A percentile compares a stretch with the other conserved stretches of the same genome.
phyloP scores from a whole-genome alignment of 2,329 filamentous ascomycete species.

The Pezicula neosporulosa region DNA sequence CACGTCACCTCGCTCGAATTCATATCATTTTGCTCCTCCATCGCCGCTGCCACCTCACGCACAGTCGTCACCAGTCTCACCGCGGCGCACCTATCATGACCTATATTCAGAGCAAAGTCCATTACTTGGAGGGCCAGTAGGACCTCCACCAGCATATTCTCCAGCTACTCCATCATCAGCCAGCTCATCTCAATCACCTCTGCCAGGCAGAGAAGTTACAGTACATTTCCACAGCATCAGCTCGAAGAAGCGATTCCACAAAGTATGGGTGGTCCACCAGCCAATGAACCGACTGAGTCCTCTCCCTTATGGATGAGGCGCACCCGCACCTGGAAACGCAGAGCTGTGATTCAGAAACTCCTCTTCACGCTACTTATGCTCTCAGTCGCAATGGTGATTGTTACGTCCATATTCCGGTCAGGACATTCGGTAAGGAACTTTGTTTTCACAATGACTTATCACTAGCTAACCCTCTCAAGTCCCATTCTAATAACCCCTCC shows the following conservation, averaged over 20 bases:
- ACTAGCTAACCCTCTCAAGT: neutral
- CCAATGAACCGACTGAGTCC: constrained; percentile 15
- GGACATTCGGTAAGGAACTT: constrained; percentile 9
- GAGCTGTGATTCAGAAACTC: constrained; percentile 8
- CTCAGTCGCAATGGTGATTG: constrained; percentile 6
- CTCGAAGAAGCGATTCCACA: constrained; percentile 17
- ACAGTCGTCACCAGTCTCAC: constrained; percentile 7
- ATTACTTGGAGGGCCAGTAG: constrained; percentile 15
- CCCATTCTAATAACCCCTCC: constrained; percentile 1
- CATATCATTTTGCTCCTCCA: constrained; percentile 5
- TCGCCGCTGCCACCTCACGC: constrained; percentile 7
- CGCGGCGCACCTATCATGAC: constrained; percentile 7
- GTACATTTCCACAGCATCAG: constrained; percentile 20
- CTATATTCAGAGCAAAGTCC: constrained; percentile 9
- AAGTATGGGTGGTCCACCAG: constrained; percentile 23
- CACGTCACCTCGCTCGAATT: constrained; percentile 13
- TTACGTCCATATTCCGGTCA: constrained; percentile 5
- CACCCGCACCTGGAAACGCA: constrained; percentile 2
- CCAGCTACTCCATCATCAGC: constrained; percentile 8
- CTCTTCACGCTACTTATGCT: constrained; percentile 17
- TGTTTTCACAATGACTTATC: neutral
- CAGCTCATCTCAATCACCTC: neutral
- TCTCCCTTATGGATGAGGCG: constrained; percentile 17
- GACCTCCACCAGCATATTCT: constrained; percentile 25
- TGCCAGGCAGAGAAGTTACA: constrained; percentile 14